These are phyloP conservation scores for Tephrocybe rancida DNA, from an alignment of 768 basidiomycete genomes.

Conservation along the genomic window DNA sequence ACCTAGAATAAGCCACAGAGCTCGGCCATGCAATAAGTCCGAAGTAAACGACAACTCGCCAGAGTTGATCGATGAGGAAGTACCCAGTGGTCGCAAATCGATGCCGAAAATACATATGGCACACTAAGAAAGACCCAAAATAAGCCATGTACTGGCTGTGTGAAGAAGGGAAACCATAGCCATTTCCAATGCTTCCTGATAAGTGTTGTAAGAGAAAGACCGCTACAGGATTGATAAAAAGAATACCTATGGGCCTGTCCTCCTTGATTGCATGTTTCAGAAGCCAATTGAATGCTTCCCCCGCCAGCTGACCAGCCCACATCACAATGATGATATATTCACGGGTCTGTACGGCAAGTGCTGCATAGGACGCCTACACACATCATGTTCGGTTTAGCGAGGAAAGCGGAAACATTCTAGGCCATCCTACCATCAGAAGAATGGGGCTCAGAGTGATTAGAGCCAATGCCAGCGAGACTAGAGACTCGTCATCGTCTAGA, in stretches of 20 bases:
- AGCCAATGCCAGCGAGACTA: conserved; percentile 57
- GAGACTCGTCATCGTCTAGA: conserved; percentile 64
- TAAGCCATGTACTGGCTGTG: conserved; percentile 93
- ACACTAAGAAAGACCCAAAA: conserved; percentile 74
- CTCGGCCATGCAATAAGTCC: conserved; percentile 58
- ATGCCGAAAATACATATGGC: conserved; percentile 75
- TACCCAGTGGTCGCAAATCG: conserved; percentile 59
- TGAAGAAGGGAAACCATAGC: conserved; percentile 88
- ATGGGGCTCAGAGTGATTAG: conserved; percentile 71
- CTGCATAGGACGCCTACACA: conserved; percentile 77
- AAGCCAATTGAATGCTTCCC: conserved; percentile 70
- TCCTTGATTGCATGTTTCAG: conserved; percentile 71
- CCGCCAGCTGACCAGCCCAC: conserved; percentile 79
- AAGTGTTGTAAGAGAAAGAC: background rate
- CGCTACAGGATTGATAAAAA: background rate
- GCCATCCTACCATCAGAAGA: conserved; percentile 61
- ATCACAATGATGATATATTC: conserved; percentile 81
- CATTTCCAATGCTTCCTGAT: conserved; percentile 60
- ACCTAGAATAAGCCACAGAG: conserved; percentile 82
- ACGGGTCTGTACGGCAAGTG: conserved; percentile 71
- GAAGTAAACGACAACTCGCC: conserved; percentile 47
- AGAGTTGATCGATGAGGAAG: conserved; percentile 50
- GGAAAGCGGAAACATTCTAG: conserved; percentile 1
- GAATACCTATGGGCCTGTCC: conserved; percentile 66
- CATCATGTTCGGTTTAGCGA: background rate